These are phyloP conservation scores for Hyaloscypha finlandica DNA, from an alignment of 495 filamentous ascomycete species.

Conservation along the genomic window DNA sequence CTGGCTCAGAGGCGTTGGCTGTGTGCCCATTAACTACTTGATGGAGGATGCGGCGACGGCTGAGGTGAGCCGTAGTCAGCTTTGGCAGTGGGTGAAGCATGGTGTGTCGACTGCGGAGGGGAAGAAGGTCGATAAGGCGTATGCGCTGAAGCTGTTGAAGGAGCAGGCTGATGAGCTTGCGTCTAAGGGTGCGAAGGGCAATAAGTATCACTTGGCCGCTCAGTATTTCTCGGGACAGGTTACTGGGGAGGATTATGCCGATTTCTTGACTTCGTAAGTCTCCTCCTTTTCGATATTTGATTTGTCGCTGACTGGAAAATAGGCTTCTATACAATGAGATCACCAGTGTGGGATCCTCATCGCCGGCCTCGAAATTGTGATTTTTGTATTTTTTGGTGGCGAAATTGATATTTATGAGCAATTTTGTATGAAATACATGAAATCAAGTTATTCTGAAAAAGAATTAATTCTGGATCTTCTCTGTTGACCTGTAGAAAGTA, in stretches of 20 bases:
- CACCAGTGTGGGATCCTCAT: slow-evolving; percentile 71
- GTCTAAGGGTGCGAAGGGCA: slow-evolving; percentile 77
- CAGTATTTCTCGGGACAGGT: slow-evolving; percentile 93
- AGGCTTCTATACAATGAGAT: slow-evolving; percentile 96
- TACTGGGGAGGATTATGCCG: slow-evolving; percentile 95
- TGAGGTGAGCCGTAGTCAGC: slow-evolving; percentile 86
- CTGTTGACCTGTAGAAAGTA: no score
- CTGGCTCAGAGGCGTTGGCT: slow-evolving; percentile 93
- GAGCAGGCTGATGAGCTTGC: slow-evolving; percentile 82
- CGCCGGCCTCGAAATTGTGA: slow-evolving; percentile 77
- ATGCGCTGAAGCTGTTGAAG: slow-evolving; percentile 80
- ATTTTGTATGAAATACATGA: slow-evolving; percentile 24
- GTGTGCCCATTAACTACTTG: slow-evolving; percentile 97
- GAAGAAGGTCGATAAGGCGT: slow-evolving; percentile 89
- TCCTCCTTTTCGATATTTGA: slow-evolving; percentile 3
- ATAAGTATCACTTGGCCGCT: slow-evolving; percentile 88
- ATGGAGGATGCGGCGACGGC: slow-evolving; percentile 99
- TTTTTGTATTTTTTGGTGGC: not conserved
- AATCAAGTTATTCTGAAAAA: not conserved
- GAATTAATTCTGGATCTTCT: not conserved
- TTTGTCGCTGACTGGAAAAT: slow-evolving; percentile 20
- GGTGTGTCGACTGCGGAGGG: slow-evolving; percentile 84
- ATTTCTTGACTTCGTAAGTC: slow-evolving; percentile 86
- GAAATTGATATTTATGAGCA: slow-evolving; percentile 2
- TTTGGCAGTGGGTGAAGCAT: slow-evolving; percentile 96